A percentile compares a stretch with the other conserved stretches of the same genome.
Evolutionary conservation across 164 flowering plant species (phyloP).

Genomic region (Sextonia rubra): DNA sequence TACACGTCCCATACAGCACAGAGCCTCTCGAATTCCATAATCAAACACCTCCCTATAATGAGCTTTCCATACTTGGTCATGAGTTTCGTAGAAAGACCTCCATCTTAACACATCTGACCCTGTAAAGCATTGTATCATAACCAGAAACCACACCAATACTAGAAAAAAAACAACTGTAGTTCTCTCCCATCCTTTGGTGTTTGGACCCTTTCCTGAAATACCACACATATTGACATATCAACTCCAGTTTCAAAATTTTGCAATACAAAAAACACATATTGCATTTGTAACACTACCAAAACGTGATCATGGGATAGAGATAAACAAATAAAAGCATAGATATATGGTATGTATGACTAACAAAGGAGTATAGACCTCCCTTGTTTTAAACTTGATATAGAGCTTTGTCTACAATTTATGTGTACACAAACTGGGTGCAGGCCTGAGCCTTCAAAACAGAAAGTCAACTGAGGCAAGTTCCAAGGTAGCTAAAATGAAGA

Average conservation of each 20-base stretch:
- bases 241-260: background rate
- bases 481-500: too few relatives aligned
- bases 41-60: constrained; percentile 88
- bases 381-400: too few relatives aligned
- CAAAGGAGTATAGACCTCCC: background rate
- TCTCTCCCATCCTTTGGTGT: constrained; percentile 29
- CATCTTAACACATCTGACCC: constrained; percentile 75
- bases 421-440: too few relatives aligned
- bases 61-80: constrained; percentile 75
- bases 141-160: constrained; percentile 43
- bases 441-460: too few relatives aligned
- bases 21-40: constrained; percentile 77
- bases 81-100: constrained; percentile 76
- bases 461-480: too few relatives aligned
- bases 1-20: constrained; percentile 81
- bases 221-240: background rate
- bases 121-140: constrained; percentile 49
- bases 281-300: background rate
- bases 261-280: background rate
- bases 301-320: background rate
- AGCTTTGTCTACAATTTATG: too few relatives aligned
- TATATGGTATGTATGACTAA: background rate
- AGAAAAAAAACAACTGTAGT: constrained; percentile 35
- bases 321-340: background rate
- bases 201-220: constrained; percentile 30